Percentiles rank a stretch among this genome's conserved stretches.
Evolutionary conservation across 495 filamentous ascomycete species (phyloP).

Genomic region (Hypoxylon rickii): DNA sequence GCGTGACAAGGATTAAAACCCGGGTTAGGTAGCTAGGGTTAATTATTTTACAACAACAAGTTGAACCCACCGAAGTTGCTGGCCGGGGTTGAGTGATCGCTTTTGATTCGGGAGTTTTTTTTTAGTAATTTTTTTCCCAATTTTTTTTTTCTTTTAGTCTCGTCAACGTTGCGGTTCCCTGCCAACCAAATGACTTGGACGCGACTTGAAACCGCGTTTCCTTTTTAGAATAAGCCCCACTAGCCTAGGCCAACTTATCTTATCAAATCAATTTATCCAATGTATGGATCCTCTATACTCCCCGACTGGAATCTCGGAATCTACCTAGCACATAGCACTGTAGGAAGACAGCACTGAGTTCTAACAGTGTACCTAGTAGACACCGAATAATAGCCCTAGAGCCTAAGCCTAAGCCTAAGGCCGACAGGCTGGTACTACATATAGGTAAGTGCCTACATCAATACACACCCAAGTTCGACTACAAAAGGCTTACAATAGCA

Average conservation of each 20-base stretch:
- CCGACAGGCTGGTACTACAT: no score
- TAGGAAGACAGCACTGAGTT: not conserved
- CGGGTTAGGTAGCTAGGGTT: constrained; percentile 29
- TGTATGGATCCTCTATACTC: no score
- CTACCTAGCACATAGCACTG: no score
- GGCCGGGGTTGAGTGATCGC: no score
- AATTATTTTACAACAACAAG: constrained; percentile 12
- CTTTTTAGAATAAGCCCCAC: constrained; percentile 8
- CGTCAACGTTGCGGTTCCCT: not conserved
- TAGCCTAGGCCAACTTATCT: no score
- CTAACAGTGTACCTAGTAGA: no score
- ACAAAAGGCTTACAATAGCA: no score
- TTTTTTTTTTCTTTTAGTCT: not conserved
- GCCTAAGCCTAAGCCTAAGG: no score
- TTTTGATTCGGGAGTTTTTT: constrained; percentile 24
- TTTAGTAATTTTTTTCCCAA: not conserved
- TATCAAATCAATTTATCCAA: no score
- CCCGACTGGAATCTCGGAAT: no score
- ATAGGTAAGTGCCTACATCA: not conserved
- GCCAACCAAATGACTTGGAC: constrained; percentile 10
- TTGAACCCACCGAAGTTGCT: not conserved
- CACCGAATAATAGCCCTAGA: no score
- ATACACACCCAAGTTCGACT: no score
- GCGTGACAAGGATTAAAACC: constrained; percentile 21
- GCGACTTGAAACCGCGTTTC: constrained; percentile 29